phyloP scores from a whole-genome alignment of 495 filamentous ascomycete genomes.

The Hyaloscypha hepaticicola region DNA sequence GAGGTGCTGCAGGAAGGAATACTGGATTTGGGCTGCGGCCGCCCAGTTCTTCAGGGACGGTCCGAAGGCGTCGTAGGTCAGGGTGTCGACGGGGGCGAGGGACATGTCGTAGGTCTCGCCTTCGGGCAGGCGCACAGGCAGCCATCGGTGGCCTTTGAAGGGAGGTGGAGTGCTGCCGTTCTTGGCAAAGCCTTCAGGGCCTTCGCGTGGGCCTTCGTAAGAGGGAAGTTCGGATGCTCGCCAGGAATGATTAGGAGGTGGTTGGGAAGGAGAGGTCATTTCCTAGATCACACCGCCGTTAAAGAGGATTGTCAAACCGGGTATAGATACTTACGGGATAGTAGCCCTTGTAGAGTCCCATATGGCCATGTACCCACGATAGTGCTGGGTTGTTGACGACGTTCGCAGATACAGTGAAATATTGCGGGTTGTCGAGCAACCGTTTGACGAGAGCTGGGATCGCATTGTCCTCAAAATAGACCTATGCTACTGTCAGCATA shows the following conservation, averaged over 20 bases:
- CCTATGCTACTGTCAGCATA: background rate
- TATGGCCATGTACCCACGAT: background rate
- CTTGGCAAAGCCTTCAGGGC: background rate
- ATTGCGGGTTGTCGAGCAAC: background rate
- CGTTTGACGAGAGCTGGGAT: background rate
- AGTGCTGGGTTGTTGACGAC: background rate
- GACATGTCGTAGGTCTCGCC: background rate
- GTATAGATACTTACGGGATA: background rate
- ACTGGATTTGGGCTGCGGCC: slow-evolving; percentile 53
- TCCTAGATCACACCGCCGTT: background rate
- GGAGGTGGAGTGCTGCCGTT: background rate
- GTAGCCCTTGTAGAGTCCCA: background rate
- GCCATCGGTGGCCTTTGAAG: background rate
- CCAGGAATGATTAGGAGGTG: background rate
- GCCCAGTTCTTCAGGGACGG: slow-evolving; percentile 44
- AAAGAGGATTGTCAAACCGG: background rate
- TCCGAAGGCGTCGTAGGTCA: background rate
- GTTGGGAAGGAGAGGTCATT: background rate
- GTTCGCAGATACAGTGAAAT: background rate
- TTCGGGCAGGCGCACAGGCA: background rate
- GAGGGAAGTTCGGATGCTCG: background rate
- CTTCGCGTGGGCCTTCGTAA: background rate
- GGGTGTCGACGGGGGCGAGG: background rate
- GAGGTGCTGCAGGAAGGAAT: slow-evolving; percentile 53
- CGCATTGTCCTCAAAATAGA: background rate